Base-by-base conservation (phyloP, 208 protist species). In the Acanthamoeba triangularis region DNA sequence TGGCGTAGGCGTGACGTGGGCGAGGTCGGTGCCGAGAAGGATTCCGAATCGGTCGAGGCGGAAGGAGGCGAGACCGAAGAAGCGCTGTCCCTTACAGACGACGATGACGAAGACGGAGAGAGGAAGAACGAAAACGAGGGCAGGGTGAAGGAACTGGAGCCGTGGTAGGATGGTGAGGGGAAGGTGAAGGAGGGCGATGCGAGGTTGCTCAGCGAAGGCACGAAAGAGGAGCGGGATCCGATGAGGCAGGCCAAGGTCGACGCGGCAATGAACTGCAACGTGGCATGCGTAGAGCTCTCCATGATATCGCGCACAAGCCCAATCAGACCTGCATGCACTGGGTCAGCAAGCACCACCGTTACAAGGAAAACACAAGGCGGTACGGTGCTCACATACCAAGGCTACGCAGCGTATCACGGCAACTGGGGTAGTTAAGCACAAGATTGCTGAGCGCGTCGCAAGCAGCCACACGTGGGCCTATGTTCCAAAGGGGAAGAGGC, bases 241-340 rank as follows among this genome's bases (percentile, higher is more conserved):
- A 88, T 63, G n/a, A 88, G 28, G 52, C 80, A 88, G 8, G 80
- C 44, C 30, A 88, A 49, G 6, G 80, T 63, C 44, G 80, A 88
- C n/a, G 80, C 80, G 0, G 80, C 80, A 14, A 88, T 88, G 52
- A 88, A 88, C 80, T 88, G 80, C 47, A 88, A 28, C 28, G 80
- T 88, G 13, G 80, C 80, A 30, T 88, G 80, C 30, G 80, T 88
- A 7, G 80, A 88, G 80, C 80, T 88, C 20, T 88, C 80, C 80
- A 88, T 88, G 80, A 88, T 88, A 49, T 88, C 80, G 16, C 80
- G 44, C 80, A 88, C 80, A 0, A 80, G 72, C 20, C 72, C 41
- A 8, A 80, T 35, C 23, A 80, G 28, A 18, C 72, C 72, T 72
- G 20, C 59, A 56, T 20, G 52, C 52, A 23, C 13, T 56, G 23